Conservation (phyloP, 768 basidiomycete species). For the Boletus patriciae region DNA sequence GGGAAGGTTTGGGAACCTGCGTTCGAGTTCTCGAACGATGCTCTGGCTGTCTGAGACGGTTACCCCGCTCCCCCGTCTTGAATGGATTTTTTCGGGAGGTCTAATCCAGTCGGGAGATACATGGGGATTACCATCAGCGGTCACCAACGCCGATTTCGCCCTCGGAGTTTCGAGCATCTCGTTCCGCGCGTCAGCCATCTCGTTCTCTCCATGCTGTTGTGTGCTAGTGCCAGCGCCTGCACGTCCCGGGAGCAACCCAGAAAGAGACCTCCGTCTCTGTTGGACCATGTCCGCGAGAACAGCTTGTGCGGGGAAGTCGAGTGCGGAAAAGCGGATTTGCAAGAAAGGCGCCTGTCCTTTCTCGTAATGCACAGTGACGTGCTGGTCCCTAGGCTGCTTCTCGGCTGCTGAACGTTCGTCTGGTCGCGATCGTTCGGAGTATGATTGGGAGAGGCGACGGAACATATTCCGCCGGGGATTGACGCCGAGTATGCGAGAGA, state of each 20-base stretch:
- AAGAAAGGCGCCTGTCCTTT: constrained; percentile 48
- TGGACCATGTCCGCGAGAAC: constrained; percentile 13
- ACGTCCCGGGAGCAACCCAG: constrained; percentile 7
- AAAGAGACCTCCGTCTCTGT: constrained; percentile 16
- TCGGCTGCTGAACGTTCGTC: constrained; percentile 2
- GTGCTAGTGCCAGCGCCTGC: background rate
- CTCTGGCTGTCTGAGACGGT: constrained; percentile 44
- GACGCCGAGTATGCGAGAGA: constrained; percentile 50
- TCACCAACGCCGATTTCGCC: constrained; percentile 12
- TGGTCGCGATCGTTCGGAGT: constrained; percentile 14
- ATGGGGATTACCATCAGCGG: background rate
- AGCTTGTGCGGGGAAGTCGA: constrained; percentile 41
- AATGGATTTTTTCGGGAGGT: constrained; percentile 9
- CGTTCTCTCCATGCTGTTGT: constrained; percentile 6
- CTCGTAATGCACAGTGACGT: constrained; percentile 51
- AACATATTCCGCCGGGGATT: constrained; percentile 56
- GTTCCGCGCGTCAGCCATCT: constrained; percentile 7
- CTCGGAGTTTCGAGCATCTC: constrained; percentile 7
- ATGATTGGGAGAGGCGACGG: constrained; percentile 50
- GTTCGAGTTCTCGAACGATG: constrained; percentile 50
- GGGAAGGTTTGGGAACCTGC: constrained; percentile 55
- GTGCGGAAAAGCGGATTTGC: constrained; percentile 53
- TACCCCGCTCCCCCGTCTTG: constrained; percentile 22
- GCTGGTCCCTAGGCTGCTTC: constrained; percentile 28
- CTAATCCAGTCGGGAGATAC: constrained; percentile 12